A percentile compares a stretch with the other conserved stretches of the same genome.
Evolutionary conservation across 345 rosid genomes (phyloP).

Genomic region (Gossypium thurberi): DNA sequence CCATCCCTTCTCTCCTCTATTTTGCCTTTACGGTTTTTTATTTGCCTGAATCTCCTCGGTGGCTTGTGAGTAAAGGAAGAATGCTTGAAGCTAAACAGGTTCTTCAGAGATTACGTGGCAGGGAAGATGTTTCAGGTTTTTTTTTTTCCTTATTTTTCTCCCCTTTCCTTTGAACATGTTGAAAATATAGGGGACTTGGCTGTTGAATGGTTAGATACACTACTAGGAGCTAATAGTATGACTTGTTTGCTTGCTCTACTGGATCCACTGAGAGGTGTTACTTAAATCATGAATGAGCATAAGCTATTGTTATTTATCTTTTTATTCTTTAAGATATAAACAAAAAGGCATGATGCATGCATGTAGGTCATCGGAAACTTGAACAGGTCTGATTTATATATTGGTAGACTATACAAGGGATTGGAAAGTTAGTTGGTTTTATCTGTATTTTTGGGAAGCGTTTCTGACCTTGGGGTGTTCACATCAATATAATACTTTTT

Average conservation of each 20-base stretch:
- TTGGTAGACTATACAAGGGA: not conserved
- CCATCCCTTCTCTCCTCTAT: constrained; percentile 70
- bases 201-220: not conserved
- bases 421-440: not conserved
- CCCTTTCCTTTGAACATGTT: too few species aligned
- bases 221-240: not conserved
- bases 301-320: not conserved
- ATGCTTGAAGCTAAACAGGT: constrained; percentile 79
- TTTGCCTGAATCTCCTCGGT: constrained; percentile 98
- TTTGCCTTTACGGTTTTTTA: constrained; percentile 61
- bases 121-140: constrained; percentile 90
- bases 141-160: not conserved
- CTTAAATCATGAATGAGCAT: not conserved
- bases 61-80: constrained; percentile 96
- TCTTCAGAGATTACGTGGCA: constrained; percentile 82
- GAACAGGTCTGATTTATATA: not conserved
- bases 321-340: not conserved
- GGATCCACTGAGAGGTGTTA: not conserved
- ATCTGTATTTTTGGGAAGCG: not conserved
- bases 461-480: not conserved
- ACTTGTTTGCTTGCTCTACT: constrained; percentile 1
- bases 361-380: not conserved
- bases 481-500: not conserved
- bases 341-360: not conserved
- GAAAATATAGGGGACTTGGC: not conserved